These are phyloP conservation scores for Paramecium tetraurelia DNA, from an alignment of 73 alveolate genomes.

Conservation along the genomic window DNA sequence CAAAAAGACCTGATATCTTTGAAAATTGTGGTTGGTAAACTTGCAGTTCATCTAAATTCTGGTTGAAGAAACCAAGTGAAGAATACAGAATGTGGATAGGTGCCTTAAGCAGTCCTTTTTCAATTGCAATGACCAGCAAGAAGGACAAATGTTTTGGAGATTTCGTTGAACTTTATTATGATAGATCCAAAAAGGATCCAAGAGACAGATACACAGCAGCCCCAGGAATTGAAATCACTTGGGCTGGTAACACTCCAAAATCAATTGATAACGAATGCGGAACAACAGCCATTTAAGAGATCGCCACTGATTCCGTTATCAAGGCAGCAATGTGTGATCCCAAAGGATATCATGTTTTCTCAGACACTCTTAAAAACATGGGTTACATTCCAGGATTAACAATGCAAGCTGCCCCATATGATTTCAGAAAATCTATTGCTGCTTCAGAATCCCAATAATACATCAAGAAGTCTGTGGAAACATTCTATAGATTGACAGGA, in stretches of 20 bases:
- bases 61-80: slow-evolving; percentile 45
- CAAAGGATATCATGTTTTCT: slow-evolving; percentile 40
- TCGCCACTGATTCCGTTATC: slow-evolving; percentile 26
- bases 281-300: slow-evolving; percentile 40
- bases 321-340: slow-evolving; percentile 40
- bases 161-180: slow-evolving; percentile 25
- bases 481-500: slow-evolving; percentile 34
- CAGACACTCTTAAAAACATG: slow-evolving; percentile 30
- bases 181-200: slow-evolving; percentile 8
- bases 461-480: background rate
- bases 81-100: slow-evolving; percentile 65
- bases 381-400: slow-evolving; percentile 56
- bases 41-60: slow-evolving; percentile 32
- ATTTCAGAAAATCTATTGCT: slow-evolving; percentile 53
- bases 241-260: slow-evolving; percentile 59
- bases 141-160: slow-evolving; percentile 60
- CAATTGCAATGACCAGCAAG: background rate
- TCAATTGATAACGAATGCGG: slow-evolving; percentile 50
- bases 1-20: slow-evolving; percentile 36
- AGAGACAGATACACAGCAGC: slow-evolving; percentile 28
- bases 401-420: slow-evolving; percentile 56
- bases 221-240: slow-evolving; percentile 45
- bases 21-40: slow-evolving; percentile 63
- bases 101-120: background rate
- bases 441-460: slow-evolving; percentile 50